Conservation (phyloP, 306 rosid genomes). For the Arachis stenosperma region DNA sequence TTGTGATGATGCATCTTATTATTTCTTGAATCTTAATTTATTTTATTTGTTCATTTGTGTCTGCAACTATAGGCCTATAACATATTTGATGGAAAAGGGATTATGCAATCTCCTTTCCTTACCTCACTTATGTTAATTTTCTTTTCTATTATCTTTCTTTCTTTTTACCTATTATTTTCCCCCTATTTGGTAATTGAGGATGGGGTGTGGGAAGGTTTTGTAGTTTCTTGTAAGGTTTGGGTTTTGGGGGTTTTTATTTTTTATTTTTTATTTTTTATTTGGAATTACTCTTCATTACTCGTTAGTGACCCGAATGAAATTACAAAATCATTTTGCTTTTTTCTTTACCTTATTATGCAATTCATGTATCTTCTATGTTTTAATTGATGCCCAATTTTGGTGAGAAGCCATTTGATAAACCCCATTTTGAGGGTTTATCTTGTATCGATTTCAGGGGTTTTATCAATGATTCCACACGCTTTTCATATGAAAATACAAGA, state of each 20-base stretch:
- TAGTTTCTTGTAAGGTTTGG: constrained; percentile 36
- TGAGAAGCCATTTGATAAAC: constrained; percentile 10
- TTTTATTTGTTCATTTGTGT: background rate
- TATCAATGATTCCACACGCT: too few species aligned
- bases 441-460: too few species aligned
- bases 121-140: constrained; percentile 19
- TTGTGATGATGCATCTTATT: background rate
- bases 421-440: too few species aligned
- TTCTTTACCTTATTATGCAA: background rate
- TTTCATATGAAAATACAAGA: too few species aligned
- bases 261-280: background rate
- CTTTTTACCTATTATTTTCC: background rate
- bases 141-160: background rate
- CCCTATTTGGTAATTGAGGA: constrained; percentile 7
- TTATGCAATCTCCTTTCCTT: constrained; percentile 30
- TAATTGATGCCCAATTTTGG: constrained; percentile 24
- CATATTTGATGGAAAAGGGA: background rate
- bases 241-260: background rate
- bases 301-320: constrained; percentile 33
- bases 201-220: constrained; percentile 26
- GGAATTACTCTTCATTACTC: constrained; percentile 17
- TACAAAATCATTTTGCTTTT: constrained; percentile 10
- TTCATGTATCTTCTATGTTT: constrained; percentile 27
- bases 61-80: background rate
- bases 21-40: constrained; percentile 28